Evolutionary conservation across 306 rosid species (phyloP).

Genomic region (Ormosia emarginata): DNA sequence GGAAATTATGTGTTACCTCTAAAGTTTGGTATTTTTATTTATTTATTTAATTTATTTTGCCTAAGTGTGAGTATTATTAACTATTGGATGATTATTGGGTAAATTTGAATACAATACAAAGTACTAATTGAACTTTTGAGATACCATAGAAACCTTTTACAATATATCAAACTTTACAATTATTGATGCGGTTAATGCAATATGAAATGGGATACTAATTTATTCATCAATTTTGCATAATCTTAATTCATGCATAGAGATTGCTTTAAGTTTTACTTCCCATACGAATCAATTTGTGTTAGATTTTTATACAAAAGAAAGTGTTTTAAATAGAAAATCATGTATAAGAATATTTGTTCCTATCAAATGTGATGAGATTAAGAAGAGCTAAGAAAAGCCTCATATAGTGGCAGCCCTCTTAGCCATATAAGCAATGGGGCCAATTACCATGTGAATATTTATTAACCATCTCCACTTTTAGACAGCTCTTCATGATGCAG

Average conservation of each 20-base stretch:
- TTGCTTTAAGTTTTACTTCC: neutral
- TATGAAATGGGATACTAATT: neutral
- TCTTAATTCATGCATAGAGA: neutral
- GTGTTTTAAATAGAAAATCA: neutral
- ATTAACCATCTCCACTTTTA: neutral
- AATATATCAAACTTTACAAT: neutral
- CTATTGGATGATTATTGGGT: neutral
- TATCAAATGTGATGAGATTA: neutral
- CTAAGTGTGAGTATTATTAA: no score
- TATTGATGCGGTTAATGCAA: neutral
- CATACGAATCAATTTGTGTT: neutral
- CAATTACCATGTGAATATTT: slow-evolving; percentile 22
- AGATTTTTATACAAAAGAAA: neutral
- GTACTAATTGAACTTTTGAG: neutral
- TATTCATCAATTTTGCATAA: neutral
- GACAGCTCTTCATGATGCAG: neutral
- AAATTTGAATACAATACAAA: neutral
- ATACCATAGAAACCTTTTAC: neutral
- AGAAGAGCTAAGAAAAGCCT: neutral
- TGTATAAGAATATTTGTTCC: neutral
- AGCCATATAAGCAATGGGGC: neutral
- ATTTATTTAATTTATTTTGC: no score
- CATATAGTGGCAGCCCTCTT: neutral
- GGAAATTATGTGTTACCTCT: neutral
- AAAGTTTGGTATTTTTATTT: no score